Percentiles rank a stretch among this genome's conserved stretches.
Conservation (phyloP, 176 grass and related monocot species). For the Phyllostachys edulis region DNA sequence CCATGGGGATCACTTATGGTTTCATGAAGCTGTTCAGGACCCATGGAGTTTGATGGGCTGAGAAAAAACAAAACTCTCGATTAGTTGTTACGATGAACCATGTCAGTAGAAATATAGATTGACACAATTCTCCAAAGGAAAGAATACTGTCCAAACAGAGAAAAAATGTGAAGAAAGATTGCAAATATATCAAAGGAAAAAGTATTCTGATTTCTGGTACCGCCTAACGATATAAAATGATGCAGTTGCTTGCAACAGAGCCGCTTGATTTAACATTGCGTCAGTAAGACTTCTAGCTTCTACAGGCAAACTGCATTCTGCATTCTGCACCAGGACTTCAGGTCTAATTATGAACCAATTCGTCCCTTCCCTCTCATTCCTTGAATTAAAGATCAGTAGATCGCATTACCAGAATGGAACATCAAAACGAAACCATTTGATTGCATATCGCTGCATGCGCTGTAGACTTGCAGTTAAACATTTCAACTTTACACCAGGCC, state of each 20-base stretch:
- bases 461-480: background rate
- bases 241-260: background rate
- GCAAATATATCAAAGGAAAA: background rate
- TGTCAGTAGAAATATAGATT: background rate
- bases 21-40: constrained; percentile 55
- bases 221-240: background rate
- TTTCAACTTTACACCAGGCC: constrained; percentile 38
- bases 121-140: background rate
- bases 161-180: background rate
- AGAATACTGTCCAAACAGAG: background rate
- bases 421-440: background rate
- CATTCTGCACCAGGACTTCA: background rate
- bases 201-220: background rate
- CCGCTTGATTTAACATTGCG: background rate
- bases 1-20: constrained; percentile 68
- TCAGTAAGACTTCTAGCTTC: background rate
- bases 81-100: background rate
- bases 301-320: background rate
- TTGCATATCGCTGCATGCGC: constrained; percentile 1
- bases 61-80: background rate
- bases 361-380: background rate
- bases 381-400: background rate
- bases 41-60: constrained; percentile 26
- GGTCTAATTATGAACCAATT: background rate
- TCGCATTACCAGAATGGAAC: background rate